These are phyloP conservation scores for Cephaloascus fragrans DNA, from an alignment of 805 yeast species.

Conservation along the genomic window DNA sequence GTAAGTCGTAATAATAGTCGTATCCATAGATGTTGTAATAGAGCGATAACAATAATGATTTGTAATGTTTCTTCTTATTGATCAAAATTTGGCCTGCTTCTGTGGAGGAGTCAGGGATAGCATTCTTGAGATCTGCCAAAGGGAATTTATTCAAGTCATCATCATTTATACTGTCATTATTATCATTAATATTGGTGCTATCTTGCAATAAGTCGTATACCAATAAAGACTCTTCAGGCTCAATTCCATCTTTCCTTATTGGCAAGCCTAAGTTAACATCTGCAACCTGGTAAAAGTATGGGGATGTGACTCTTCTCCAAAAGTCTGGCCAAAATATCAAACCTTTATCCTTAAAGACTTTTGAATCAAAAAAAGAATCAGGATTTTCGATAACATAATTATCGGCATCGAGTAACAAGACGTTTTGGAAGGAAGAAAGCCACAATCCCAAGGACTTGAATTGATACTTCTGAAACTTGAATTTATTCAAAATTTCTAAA, in stretches of 20 bases:
- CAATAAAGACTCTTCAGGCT: background rate
- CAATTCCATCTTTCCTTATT: conserved; percentile 15
- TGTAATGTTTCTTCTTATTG: conserved; percentile 47
- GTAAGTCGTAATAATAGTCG: conserved; percentile 44
- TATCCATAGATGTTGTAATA: conserved; percentile 64
- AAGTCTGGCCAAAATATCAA: conserved; percentile 79
- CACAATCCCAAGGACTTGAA: conserved; percentile 23
- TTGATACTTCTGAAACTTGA: conserved; percentile 17
- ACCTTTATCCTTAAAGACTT: conserved; percentile 18
- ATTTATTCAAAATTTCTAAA: conserved; percentile 14
- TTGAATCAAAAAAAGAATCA: conserved; percentile 8
- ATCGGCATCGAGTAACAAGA: conserved; percentile 24
- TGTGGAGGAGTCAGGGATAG: conserved; percentile 60
- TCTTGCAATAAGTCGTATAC: conserved; percentile 3
- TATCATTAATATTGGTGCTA: background rate
- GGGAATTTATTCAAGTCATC: conserved; percentile 13
- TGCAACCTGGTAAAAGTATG: conserved; percentile 60
- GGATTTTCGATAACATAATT: conserved; percentile 20
- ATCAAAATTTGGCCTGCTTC: conserved; percentile 63
- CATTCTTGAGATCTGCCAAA: conserved; percentile 55
- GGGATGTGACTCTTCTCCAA: conserved; percentile 79
- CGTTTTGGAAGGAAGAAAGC: conserved; percentile 22
- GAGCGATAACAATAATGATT: conserved; percentile 46
- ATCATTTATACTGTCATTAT: conserved; percentile 6
- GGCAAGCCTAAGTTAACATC: conserved; percentile 35